These are phyloP conservation scores for Raffaelea deltoideospora DNA, from an alignment of 2,329 filamentous ascomycete genomes.

Conservation along the genomic window DNA sequence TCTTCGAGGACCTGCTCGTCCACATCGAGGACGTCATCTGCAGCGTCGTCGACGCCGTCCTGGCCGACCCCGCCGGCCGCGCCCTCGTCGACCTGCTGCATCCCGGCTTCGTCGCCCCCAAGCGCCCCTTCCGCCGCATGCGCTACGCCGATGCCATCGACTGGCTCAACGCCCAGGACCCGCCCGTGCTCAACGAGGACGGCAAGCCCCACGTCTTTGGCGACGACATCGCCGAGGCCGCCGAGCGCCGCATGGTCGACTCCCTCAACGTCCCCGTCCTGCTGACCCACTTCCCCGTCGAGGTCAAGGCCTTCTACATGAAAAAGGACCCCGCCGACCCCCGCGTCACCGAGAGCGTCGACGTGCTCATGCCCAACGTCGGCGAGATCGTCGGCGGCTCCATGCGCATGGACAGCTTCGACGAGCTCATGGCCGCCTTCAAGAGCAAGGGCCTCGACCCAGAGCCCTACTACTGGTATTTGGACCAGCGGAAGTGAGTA, in stretches of 20 bases:
- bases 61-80: slow-evolving; percentile 59
- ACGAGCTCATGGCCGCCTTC: slow-evolving; percentile 80
- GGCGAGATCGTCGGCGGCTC: slow-evolving; percentile 93
- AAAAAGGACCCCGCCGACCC: slow-evolving; percentile 65
- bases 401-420: slow-evolving; percentile 89
- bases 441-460: slow-evolving; percentile 74
- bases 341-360: slow-evolving; percentile 84
- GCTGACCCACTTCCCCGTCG: slow-evolving; percentile 78
- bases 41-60: slow-evolving; percentile 62
- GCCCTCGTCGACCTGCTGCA: slow-evolving; percentile 72
- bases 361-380: slow-evolving; percentile 74
- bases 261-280: slow-evolving; percentile 80
- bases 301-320: slow-evolving; percentile 99
- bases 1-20: slow-evolving; percentile 71
- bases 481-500: slow-evolving; percentile 83
- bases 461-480: slow-evolving; percentile 94
- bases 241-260: slow-evolving; percentile 94
- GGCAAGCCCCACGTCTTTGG: slow-evolving; percentile 81
- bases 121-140: slow-evolving; percentile 87
- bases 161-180: slow-evolving; percentile 77
- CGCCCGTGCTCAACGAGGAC: slow-evolving; percentile 76
- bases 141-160: slow-evolving; percentile 85
- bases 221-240: slow-evolving; percentile 90
- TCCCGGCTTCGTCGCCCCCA: slow-evolving; percentile 71
- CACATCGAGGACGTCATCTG: slow-evolving; percentile 83